Evolutionary conservation across 2,329 filamentous ascomycete species (phyloP).

Genomic region (Pyricularia grisea): DNA sequence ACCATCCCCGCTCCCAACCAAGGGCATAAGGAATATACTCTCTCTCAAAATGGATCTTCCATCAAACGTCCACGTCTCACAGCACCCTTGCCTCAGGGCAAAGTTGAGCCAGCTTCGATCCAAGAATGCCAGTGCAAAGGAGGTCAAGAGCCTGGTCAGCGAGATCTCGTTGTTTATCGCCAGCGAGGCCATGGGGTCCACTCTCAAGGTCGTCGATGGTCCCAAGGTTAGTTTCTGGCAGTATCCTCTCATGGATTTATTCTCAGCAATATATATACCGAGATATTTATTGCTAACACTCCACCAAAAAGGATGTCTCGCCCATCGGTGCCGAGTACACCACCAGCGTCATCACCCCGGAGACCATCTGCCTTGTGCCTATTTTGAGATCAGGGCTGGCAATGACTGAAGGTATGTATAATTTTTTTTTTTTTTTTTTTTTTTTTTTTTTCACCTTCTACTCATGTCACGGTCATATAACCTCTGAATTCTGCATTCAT

Average conservation of each 20-base stretch:
- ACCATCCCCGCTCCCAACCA: neutral
- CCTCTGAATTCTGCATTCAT: neutral
- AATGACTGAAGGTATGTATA: constrained; percentile 68
- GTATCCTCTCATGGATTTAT: neutral
- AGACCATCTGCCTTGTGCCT: constrained; percentile 71
- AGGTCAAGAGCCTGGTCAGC: constrained; percentile 74
- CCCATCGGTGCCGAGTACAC: constrained; percentile 71
- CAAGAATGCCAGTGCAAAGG: constrained; percentile 55
- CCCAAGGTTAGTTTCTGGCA: constrained; percentile 46
- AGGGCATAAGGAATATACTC: neutral
- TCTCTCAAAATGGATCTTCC: constrained; percentile 25
- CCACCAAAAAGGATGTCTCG: constrained; percentile 19
- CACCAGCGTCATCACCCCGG: constrained; percentile 52
- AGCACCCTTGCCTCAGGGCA: constrained; percentile 74
- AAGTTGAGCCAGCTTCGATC: constrained; percentile 89
- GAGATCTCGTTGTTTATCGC: constrained; percentile 79
- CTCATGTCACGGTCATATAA: neutral
- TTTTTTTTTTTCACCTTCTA: neutral
- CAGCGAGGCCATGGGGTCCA: constrained; percentile 66
- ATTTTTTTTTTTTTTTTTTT: neutral
- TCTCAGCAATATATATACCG: neutral
- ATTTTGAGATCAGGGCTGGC: constrained; percentile 86
- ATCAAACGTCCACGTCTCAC: constrained; percentile 65
- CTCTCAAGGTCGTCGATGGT: constrained; percentile 45
- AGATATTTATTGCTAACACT: neutral